Percentiles rank a stretch among this genome's conserved stretches.
Conservation (phyloP, 148 eudicot species). For the Rhododendron griersonianum region DNA sequence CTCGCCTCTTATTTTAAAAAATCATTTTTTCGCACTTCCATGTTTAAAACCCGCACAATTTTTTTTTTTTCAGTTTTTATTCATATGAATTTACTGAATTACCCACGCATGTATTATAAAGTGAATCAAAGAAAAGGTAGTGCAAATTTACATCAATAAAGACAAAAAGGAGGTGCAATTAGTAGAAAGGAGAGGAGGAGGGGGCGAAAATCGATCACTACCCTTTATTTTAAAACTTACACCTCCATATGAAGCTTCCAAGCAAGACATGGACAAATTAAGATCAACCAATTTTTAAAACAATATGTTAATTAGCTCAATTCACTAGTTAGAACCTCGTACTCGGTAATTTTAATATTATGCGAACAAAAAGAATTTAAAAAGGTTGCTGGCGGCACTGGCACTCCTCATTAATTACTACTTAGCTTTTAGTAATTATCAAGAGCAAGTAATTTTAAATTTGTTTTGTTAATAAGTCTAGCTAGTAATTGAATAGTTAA, state of each 20-base stretch:
- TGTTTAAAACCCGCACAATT: not conserved
- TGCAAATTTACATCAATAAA: too few relatives aligned
- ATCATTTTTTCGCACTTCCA: too few relatives aligned
- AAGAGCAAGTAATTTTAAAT: not conserved
- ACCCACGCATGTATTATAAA: too few relatives aligned
- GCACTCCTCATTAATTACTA: too few relatives aligned
- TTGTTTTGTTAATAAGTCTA: too few relatives aligned
- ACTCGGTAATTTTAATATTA: too few relatives aligned
- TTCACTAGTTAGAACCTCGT: not conserved
- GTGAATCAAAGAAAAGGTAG: too few relatives aligned
- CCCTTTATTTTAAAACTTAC: not conserved
- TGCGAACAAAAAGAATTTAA: not conserved
- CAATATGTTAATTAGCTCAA: not conserved
- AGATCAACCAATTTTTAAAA: too few relatives aligned
- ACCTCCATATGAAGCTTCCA: not conserved
- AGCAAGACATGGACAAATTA: not conserved
- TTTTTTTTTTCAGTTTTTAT: too few relatives aligned
- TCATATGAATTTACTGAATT: not conserved
- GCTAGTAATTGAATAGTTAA: too few relatives aligned
- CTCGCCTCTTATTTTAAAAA: not conserved
- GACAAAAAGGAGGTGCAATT: too few relatives aligned
- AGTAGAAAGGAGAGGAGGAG: not conserved
- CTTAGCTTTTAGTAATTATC: not conserved
- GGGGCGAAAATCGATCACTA: not conserved
- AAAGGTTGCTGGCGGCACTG: not conserved